A percentile compares a stretch with the other conserved stretches of the same genome.
Evolutionary conservation across 768 basidiomycete species (phyloP).

Genomic region (Tylopilus balloui): DNA sequence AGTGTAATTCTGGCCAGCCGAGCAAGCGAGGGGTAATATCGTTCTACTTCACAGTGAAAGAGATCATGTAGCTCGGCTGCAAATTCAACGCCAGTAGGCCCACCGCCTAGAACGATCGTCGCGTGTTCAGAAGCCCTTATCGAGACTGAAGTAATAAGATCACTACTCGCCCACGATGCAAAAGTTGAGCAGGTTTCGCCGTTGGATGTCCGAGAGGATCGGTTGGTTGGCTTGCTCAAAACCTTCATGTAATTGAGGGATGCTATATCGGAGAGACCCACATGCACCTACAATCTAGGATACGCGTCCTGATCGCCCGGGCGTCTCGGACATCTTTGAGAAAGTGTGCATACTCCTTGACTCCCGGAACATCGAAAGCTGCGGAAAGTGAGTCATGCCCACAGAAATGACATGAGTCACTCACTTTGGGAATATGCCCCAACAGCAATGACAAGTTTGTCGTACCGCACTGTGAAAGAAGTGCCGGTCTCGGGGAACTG

Average conservation of each 20-base stretch:
- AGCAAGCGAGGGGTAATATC: slow-evolving; percentile 60
- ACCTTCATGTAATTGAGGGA: slow-evolving; percentile 34
- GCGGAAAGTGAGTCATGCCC: slow-evolving; percentile 1
- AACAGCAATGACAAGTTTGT: slow-evolving; percentile 80
- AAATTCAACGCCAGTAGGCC: slow-evolving; percentile 79
- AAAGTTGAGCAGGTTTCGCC: slow-evolving; percentile 75
- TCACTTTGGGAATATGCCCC: slow-evolving; percentile 83
- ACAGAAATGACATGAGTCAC: slow-evolving; percentile 17
- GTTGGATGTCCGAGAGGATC: slow-evolving; percentile 66
- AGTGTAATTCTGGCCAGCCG: slow-evolving; percentile 67
- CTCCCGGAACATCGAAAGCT: slow-evolving; percentile 71
- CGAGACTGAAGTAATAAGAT: slow-evolving; percentile 1
- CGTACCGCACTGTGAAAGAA: slow-evolving; percentile 61
- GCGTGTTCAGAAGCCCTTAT: slow-evolving; percentile 5
- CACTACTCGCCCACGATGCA: slow-evolving; percentile 71
- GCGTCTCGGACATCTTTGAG: slow-evolving; percentile 78
- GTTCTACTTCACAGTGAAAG: slow-evolving; percentile 57
- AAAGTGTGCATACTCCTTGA: slow-evolving; percentile 79
- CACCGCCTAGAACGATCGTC: slow-evolving; percentile 46
- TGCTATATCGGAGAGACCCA: not conserved
- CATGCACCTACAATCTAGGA: slow-evolving; percentile 59
- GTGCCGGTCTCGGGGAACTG: slow-evolving; percentile 24
- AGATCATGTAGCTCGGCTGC: slow-evolving; percentile 80
- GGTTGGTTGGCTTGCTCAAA: slow-evolving; percentile 88
- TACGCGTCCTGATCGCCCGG: slow-evolving; percentile 60